phyloP scores from a whole-genome alignment of 1,284 basidiomycete genomes.

The Pterulicium gracile region DNA sequence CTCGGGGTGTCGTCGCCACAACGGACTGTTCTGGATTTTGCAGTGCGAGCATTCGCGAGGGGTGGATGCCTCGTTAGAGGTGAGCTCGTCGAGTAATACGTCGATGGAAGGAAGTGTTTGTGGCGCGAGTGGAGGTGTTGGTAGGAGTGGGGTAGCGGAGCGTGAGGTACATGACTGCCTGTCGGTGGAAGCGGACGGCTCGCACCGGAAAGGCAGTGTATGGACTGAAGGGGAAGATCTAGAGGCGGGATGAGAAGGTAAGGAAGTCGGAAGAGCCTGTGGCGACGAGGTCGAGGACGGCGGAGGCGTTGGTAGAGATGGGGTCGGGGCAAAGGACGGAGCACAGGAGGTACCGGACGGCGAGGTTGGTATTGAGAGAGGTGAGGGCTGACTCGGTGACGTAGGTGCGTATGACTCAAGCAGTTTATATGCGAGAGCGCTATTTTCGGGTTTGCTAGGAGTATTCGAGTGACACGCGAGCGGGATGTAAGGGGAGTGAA shows the following conservation, averaged over 20 bases:
- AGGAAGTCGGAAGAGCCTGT: not conserved
- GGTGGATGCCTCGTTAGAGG: not conserved
- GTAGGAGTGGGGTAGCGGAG: not conserved
- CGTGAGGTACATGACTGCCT: not conserved
- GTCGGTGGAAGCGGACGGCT: no score
- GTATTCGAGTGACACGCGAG: no score
- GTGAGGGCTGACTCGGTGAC: no score
- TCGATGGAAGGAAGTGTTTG: not conserved
- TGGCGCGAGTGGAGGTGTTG: not conserved
- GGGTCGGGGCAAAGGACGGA: no score
- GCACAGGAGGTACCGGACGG: no score
- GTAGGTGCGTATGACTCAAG: no score
- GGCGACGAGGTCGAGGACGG: not conserved
- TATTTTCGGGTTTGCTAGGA: no score
- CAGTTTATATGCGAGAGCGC: no score
- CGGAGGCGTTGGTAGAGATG: not conserved
- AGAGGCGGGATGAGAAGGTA: not conserved
- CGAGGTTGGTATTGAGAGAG: no score
- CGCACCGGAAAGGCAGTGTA: no score
- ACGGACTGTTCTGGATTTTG: constrained; percentile 41
- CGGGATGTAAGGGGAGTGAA: no score
- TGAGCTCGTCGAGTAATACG: not conserved
- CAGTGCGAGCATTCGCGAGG: constrained; percentile 1
- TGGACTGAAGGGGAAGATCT: not conserved
- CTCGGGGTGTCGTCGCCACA: constrained; percentile 73